A percentile compares a stretch with the other conserved stretches of the same genome.
These are phyloP conservation scores for Plantago lanceolata DNA, from an alignment of 305 asterid species.

Conservation along the genomic window DNA sequence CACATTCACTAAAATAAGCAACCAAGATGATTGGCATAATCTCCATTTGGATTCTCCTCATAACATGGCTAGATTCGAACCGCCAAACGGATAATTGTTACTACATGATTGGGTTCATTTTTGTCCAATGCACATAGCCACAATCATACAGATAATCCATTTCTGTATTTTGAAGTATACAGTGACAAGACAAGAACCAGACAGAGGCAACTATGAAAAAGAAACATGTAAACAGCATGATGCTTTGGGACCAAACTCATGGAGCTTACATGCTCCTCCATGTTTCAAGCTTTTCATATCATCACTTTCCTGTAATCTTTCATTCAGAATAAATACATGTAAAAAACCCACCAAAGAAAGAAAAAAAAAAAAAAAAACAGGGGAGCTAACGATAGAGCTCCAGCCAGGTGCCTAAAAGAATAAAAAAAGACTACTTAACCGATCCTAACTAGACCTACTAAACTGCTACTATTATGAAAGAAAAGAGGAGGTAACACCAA, in stretches of 20 bases:
- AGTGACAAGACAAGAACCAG: background rate
- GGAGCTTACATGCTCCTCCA: conserved; percentile 12
- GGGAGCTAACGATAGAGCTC: conserved; percentile 8
- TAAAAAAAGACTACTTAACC: conserved; percentile 19
- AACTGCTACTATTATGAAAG: background rate
- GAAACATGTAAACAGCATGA: background rate
- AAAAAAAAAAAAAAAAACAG: conserved; percentile 9
- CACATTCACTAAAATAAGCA: too few relatives aligned
- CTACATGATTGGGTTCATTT: background rate
- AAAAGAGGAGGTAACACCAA: conserved; percentile 12
- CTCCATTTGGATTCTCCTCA: background rate
- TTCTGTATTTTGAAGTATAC: too few relatives aligned
- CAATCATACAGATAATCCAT: background rate
- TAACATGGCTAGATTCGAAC: background rate
- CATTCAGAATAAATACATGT: conserved; percentile 28
- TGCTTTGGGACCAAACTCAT: background rate
- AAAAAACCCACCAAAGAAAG: background rate
- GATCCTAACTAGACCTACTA: conserved; percentile 22
- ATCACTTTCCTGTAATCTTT: conserved; percentile 16
- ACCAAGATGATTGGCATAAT: background rate
- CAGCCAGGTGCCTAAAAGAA: conserved; percentile 16
- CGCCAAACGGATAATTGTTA: background rate
- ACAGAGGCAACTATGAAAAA: background rate
- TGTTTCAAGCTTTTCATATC: conserved; percentile 19
- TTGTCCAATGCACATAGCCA: background rate